Conservation (phyloP, 331 rosid genomes). For the Erythrophleum ivorense region DNA sequence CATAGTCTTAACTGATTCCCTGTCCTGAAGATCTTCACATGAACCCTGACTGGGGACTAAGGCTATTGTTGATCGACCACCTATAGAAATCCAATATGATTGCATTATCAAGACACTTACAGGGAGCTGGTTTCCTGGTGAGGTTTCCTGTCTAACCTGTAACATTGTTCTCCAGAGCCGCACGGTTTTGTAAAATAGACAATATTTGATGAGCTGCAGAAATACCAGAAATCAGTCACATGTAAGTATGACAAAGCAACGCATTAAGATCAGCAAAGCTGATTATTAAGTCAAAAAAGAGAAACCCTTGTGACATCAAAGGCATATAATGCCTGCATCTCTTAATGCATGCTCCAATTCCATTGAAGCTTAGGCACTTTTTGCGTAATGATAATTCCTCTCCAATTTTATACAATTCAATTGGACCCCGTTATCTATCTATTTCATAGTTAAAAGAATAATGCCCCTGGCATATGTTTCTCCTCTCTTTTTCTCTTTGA, state of each 20-base stretch:
- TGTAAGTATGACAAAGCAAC: slow-evolving; percentile 28
- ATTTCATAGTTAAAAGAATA: slow-evolving; percentile 14
- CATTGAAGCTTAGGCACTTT: not conserved
- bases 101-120: slow-evolving; percentile 37
- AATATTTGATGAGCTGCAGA: slow-evolving; percentile 79
- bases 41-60: slow-evolving; percentile 32
- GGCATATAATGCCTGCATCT: slow-evolving; percentile 16
- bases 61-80: slow-evolving; percentile 27
- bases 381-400: slow-evolving; percentile 16
- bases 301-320: slow-evolving; percentile 10
- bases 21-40: slow-evolving; percentile 35
- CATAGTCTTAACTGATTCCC: slow-evolving; percentile 34
- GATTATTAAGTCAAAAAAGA: not conserved
- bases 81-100: slow-evolving; percentile 46
- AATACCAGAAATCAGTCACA: slow-evolving; percentile 32
- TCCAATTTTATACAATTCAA: slow-evolving; percentile 31
- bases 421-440: slow-evolving; percentile 3
- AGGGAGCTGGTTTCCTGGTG: slow-evolving; percentile 29
- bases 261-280: slow-evolving; percentile 33
- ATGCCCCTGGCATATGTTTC: not conserved
- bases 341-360: not conserved
- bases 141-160: slow-evolving; percentile 42
- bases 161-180: slow-evolving; percentile 39
- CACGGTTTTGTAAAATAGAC: slow-evolving; percentile 69
- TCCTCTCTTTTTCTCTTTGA: not conserved